phyloP scores from a whole-genome alignment of 257 asterid species.

The Solanum raphanifolium region DNA sequence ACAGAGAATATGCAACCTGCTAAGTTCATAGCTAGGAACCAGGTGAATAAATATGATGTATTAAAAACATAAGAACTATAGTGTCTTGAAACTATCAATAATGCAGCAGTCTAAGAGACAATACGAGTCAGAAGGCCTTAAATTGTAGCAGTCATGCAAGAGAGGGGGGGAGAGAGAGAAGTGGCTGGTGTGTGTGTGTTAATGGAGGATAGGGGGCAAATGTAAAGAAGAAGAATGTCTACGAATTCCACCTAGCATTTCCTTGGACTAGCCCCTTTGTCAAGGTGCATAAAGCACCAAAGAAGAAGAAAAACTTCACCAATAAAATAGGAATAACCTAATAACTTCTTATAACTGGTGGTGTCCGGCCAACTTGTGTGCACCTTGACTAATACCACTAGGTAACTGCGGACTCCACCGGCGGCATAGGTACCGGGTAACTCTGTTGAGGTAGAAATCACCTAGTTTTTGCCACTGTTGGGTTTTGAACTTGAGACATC shows the following conservation, averaged over 20 bases:
- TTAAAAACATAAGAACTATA: background rate
- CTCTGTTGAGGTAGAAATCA: background rate
- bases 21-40: background rate
- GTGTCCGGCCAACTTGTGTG: background rate
- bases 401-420: background rate
- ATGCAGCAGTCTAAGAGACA: background rate
- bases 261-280: background rate
- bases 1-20: background rate
- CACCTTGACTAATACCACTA: background rate
- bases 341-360: background rate
- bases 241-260: background rate
- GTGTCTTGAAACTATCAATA: background rate
- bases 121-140: background rate
- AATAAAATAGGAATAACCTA: background rate
- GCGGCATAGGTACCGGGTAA: background rate
- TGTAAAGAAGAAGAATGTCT: background rate
- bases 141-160: background rate
- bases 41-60: background rate
- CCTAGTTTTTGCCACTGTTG: background rate
- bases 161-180: background rate
- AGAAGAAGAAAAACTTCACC: background rate
- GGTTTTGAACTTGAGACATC: background rate
- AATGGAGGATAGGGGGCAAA: background rate
- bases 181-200: background rate
- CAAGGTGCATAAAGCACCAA: background rate